These are phyloP conservation scores for Nidularia pulvinata DNA, from an alignment of 768 basidiomycete genomes.

Conservation along the genomic window DNA sequence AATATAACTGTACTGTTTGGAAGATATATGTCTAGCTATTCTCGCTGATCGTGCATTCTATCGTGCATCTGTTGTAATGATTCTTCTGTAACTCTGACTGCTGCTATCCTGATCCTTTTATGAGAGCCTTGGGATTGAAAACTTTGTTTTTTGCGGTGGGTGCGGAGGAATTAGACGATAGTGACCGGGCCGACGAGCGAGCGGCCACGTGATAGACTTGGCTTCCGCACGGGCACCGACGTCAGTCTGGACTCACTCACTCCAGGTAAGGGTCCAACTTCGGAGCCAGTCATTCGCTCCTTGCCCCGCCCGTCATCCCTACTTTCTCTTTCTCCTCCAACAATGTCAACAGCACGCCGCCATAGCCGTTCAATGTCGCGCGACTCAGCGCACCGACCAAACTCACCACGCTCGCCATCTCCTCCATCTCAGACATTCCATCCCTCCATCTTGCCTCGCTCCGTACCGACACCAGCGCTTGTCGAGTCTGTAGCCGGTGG, in stretches of 20 bases:
- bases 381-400: constrained; percentile 6
- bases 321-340: background rate
- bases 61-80: constrained; percentile 12
- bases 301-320: background rate
- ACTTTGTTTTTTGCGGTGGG: too few relatives aligned
- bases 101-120: too few relatives aligned
- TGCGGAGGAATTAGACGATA: too few relatives aligned
- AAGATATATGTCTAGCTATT: constrained; percentile 9
- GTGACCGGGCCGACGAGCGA: too few relatives aligned
- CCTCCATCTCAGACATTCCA: constrained; percentile 45
- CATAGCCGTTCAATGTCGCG: constrained; percentile 16
- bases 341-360: constrained; percentile 7
- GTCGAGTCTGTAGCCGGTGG: constrained; percentile 60
- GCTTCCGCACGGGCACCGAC: too few relatives aligned
- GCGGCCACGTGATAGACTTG: too few relatives aligned
- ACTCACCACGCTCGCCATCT: constrained; percentile 29
- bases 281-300: too few relatives aligned
- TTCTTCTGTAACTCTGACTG: background rate
- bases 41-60: constrained; percentile 11
- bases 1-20: constrained; percentile 14
- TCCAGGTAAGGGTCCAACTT: too few relatives aligned
- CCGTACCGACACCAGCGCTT: constrained; percentile 48
- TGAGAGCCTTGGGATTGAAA: too few relatives aligned
- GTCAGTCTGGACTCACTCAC: too few relatives aligned
- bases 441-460: constrained; percentile 32